Evolutionary conservation across 192 early-diverging fungal genomes (phyloP).

Genomic region (Entophlyctis helioformis): DNA sequence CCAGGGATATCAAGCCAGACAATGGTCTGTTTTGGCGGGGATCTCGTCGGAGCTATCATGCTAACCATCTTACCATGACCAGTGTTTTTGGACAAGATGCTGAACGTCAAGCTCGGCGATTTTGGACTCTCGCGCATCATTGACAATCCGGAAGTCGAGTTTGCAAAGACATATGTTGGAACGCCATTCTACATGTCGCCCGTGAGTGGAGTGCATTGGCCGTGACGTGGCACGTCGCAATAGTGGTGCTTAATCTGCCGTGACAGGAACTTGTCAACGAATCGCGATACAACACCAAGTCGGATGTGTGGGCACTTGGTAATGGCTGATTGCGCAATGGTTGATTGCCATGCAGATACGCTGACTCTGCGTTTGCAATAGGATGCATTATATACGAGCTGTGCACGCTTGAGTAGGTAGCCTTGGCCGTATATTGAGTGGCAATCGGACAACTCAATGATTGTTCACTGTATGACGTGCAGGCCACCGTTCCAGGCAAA

Average conservation of each 20-base stretch:
- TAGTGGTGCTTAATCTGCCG: not conserved
- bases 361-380: conserved; percentile 1
- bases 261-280: conserved; percentile 53
- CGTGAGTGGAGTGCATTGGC: conserved; percentile 15
- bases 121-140: conserved; percentile 63
- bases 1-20: conserved; percentile 62
- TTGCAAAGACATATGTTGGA: conserved; percentile 64
- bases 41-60: not conserved
- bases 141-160: conserved; percentile 40
- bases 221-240: not conserved
- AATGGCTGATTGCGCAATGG: not conserved
- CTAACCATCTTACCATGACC: not conserved
- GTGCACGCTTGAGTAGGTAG: conserved; percentile 54
- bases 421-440: not conserved
- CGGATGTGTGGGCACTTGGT: conserved; percentile 66
- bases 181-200: conserved; percentile 76
- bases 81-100: conserved; percentile 55
- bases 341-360: not conserved
- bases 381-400: conserved; percentile 62
- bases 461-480: not conserved
- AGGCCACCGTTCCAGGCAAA: conserved; percentile 65
- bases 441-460: no score
- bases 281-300: conserved; percentile 54
- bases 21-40: conserved; percentile 36
- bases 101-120: conserved; percentile 65